These are phyloP conservation scores for Candida broadrunensis DNA, from an alignment of 805 yeast species.

Conservation along the genomic window DNA sequence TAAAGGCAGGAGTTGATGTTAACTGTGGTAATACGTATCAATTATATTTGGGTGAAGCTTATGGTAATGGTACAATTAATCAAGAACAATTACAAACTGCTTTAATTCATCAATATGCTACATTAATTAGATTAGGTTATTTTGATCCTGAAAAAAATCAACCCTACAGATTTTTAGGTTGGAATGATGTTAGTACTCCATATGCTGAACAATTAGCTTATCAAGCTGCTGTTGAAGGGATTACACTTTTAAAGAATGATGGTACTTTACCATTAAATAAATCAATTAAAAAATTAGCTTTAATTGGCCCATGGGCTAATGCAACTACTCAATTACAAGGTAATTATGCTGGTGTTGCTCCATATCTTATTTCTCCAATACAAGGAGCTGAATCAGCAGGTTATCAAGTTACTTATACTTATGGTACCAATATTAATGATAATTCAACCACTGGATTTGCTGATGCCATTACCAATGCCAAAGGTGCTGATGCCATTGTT, in stretches of 20 bases:
- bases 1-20: constrained; percentile 6
- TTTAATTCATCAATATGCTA: constrained; percentile 3
- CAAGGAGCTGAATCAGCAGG: constrained; percentile 3
- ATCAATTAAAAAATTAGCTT: constrained; percentile 3
- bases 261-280: constrained; percentile 8
- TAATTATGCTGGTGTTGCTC: constrained; percentile 5
- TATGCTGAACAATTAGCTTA: constrained; percentile 5
- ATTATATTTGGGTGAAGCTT: constrained; percentile 2
- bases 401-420: constrained; percentile 3
- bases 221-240: constrained; percentile 9
- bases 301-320: constrained; percentile 7
- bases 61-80: constrained; percentile 3
- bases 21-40: constrained; percentile 6
- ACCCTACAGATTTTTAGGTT: constrained; percentile 2
- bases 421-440: constrained; percentile 4
- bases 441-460: constrained; percentile 2
- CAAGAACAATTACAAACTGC: constrained; percentile 2
- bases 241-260: constrained; percentile 8
- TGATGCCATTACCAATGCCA: constrained; percentile 3
- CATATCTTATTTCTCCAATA: constrained; percentile 4
- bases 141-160: constrained; percentile 1
- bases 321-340: constrained; percentile 5
- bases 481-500: constrained; percentile 5
- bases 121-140: constrained; percentile 5
- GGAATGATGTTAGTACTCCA: constrained; percentile 6